These are phyloP conservation scores for Prunus persica DNA, from an alignment of 306 rosid genomes.

Conservation along the genomic window DNA sequence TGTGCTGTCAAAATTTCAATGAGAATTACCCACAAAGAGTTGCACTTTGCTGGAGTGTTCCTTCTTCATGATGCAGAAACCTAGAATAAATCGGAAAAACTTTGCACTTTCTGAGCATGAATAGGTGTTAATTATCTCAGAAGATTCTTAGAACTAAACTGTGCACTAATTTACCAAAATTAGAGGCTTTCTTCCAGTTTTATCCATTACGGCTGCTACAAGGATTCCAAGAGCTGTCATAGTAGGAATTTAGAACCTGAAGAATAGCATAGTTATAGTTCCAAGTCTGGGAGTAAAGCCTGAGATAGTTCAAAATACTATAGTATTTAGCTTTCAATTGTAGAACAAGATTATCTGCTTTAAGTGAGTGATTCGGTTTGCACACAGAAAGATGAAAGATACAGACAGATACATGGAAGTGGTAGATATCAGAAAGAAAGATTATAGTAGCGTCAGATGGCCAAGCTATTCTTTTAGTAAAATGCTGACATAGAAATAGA, in stretches of 20 bases:
- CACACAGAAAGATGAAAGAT: background rate
- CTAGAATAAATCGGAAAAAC: constrained; percentile 35
- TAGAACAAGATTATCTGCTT: background rate
- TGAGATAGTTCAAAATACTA: constrained; percentile 22
- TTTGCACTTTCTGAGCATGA: constrained; percentile 9
- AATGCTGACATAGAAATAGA: constrained; percentile 73
- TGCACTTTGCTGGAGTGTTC: too few species aligned
- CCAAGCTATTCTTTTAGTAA: constrained; percentile 10
- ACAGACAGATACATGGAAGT: background rate
- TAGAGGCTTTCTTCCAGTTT: constrained; percentile 80
- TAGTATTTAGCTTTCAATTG: background rate
- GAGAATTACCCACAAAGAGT: background rate
- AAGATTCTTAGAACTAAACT: constrained; percentile 9
- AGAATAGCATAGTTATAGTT: constrained; percentile 56
- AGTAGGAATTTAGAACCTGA: constrained; percentile 53
- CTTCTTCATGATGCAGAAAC: constrained; percentile 43
- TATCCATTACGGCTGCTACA: constrained; percentile 57
- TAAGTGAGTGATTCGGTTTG: background rate
- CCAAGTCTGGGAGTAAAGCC: constrained; percentile 66
- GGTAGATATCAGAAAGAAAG: constrained; percentile 30
- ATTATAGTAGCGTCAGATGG: too few species aligned
- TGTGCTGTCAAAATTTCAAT: background rate
- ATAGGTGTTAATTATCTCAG: background rate
- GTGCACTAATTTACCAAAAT: constrained; percentile 45
- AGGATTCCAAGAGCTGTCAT: constrained; percentile 7